Conservation (phyloP, 768 basidiomycete genomes). For the Trametes sanguinea region DNA sequence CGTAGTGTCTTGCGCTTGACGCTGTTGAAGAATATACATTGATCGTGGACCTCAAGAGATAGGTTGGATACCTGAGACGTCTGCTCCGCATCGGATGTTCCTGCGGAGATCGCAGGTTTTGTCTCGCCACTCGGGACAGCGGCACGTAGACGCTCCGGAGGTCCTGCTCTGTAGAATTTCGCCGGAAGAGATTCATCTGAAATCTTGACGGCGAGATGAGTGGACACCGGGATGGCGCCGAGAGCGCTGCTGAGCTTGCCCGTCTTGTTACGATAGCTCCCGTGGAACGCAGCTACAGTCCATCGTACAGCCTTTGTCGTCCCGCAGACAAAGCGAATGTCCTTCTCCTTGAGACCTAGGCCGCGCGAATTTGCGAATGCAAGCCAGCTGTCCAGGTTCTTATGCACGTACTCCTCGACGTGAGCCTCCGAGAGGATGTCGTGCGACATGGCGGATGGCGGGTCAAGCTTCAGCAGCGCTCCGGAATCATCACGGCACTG, state of each 20-base stretch:
- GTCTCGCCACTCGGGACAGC: not conserved
- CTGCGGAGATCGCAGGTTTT: not conserved
- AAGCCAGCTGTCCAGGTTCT: conserved; percentile 10
- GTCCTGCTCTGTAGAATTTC: not conserved
- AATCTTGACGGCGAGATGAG: conserved; percentile 1
- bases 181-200: not conserved
- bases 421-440: not conserved
- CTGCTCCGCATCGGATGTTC: not conserved
- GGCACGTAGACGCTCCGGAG: not conserved
- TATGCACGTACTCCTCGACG: conserved; percentile 5
- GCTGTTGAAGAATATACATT: conserved; percentile 23
- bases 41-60: not conserved
- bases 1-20: conserved; percentile 15
- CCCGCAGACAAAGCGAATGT: conserved; percentile 22
- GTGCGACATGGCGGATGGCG: not conserved
- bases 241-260: not conserved
- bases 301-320: conserved; percentile 20
- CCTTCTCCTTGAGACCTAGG: not conserved
- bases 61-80: no score
- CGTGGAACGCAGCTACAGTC: conserved; percentile 16
- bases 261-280: not conserved
- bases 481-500: conserved; percentile 16
- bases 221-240: not conserved
- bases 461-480: conserved; percentile 8
- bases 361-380: conserved; percentile 10